Percentiles rank a stretch among this genome's conserved stretches.
Conservation (phyloP, 768 basidiomycete species). For the Pleurotus giganteus region DNA sequence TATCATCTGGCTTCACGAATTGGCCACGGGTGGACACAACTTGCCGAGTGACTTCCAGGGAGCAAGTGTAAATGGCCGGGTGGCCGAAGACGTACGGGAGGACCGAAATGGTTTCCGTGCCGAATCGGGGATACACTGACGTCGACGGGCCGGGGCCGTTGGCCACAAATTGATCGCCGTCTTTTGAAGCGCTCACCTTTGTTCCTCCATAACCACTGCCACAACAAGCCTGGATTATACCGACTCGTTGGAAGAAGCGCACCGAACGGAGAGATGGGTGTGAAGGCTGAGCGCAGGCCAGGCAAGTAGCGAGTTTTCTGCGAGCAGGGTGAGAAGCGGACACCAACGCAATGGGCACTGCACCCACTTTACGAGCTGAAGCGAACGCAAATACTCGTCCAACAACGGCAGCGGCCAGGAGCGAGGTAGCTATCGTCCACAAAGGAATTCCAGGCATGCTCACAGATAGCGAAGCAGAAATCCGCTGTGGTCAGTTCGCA, state of each 20-base stretch:
- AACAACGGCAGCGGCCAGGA: too few species aligned
- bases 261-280: slow-evolving; percentile 33
- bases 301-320: neutral
- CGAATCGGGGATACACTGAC: slow-evolving; percentile 14
- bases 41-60: slow-evolving; percentile 45
- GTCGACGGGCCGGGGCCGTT: neutral
- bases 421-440: too few species aligned
- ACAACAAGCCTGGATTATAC: slow-evolving; percentile 40
- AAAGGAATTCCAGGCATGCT: too few species aligned
- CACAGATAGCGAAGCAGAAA: too few species aligned
- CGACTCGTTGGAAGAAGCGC: slow-evolving; percentile 34
- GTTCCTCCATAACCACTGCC: slow-evolving; percentile 33
- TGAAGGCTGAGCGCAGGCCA: neutral
- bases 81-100: slow-evolving; percentile 36
- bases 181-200: too few species aligned
- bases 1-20: slow-evolving; percentile 37
- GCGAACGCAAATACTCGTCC: too few species aligned
- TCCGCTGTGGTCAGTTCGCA: too few species aligned
- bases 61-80: slow-evolving; percentile 38
- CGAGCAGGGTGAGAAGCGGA: too few species aligned
- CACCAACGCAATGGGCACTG: too few species aligned
- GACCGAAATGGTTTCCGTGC: slow-evolving; percentile 38
- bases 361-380: too few species aligned
- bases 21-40: slow-evolving; percentile 34
- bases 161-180: too few species aligned